Base-by-base conservation (phyloP, 129 eudicot species). In the Arctium minus region DNA sequence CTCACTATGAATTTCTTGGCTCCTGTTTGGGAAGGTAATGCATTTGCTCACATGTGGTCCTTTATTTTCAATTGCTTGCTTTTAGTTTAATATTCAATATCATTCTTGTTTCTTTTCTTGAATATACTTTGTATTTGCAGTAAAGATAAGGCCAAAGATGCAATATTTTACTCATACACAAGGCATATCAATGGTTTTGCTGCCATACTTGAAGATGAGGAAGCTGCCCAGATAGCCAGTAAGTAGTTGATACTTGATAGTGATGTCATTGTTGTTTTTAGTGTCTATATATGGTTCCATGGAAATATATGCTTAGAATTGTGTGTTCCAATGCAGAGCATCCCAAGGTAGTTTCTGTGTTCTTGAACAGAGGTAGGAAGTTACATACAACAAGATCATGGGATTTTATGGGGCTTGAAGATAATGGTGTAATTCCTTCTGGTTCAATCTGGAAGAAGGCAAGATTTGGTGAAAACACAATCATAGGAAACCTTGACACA, bases 121-220 rank as follows among this genome's bases (percentile, higher is more conserved):
- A 11, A 70, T 60, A 48, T 69, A 30, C 53, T 64, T 50, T 80
- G 36, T 2, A 46, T 74, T 8, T 81, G 8, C 72, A 91, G 94
- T 75, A 82, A 81, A 42, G 87, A 89, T 3, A 90, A 91, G 87
- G 97, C 99, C 73, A 90, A 87, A 84, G 93, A 91, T 79, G 97
- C 99, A 35, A 89, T 95, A 5, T 90, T 92, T 68, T 89, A 92
- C 88, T 95, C 98, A 17, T 95, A 95, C 85, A 92, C 97, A n/a
- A 87, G 90, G 80, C 91, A 91, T 80, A 96, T 96, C 72, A 96
- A 96, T 86, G 99, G 99, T 40, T 96, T 96, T 88, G 99, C 99
- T 83, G 99, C 97, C 56, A 85, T 72, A 7, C 94, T 96, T 75
- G 97, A 90, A 62, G 99, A 91, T 30, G 85, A 90, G 39, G 97